Evolutionary conservation across 2,329 filamentous ascomycete genomes (phyloP).

Genomic region (Colletotrichum melonis): DNA sequence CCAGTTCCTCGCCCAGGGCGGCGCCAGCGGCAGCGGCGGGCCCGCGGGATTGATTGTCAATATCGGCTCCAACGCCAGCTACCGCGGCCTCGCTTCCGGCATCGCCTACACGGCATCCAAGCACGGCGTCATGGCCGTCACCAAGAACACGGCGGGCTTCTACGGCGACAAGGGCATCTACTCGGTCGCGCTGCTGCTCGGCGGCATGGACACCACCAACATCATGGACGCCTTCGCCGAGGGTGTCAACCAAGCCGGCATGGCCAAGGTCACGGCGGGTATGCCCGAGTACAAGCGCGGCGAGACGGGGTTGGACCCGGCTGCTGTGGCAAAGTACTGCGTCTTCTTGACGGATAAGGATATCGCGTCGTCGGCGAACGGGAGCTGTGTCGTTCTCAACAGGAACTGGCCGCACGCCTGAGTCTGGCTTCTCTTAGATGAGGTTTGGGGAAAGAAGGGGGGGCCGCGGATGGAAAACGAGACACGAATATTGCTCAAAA

Average conservation of each 20-base stretch:
- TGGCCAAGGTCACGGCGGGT: slow-evolving; percentile 40
- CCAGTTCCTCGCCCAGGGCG: slow-evolving; percentile 54
- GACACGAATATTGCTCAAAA: background rate
- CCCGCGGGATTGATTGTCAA: slow-evolving; percentile 39
- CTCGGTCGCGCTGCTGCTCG: slow-evolving; percentile 33
- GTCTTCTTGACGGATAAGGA: slow-evolving; percentile 49
- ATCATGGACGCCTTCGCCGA: slow-evolving; percentile 50
- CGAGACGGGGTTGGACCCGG: slow-evolving; percentile 44
- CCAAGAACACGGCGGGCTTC: slow-evolving; percentile 67
- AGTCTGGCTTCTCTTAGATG: background rate
- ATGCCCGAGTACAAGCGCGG: slow-evolving; percentile 44
- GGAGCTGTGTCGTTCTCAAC: slow-evolving; percentile 46
- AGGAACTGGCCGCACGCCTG: slow-evolving; percentile 47
- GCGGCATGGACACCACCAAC: slow-evolving; percentile 34
- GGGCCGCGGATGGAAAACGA: background rate
- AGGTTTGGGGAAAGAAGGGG: background rate
- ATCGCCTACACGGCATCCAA: slow-evolving; percentile 65
- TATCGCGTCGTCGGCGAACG: slow-evolving; percentile 47
- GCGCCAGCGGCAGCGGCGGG: slow-evolving; percentile 20
- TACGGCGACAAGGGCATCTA: slow-evolving; percentile 65
- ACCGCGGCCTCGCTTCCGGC: slow-evolving; percentile 42
- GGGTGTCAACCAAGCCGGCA: slow-evolving; percentile 48
- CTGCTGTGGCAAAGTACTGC: slow-evolving; percentile 53
- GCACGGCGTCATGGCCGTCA: slow-evolving; percentile 64
- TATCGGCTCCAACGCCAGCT: slow-evolving; percentile 37